These are phyloP conservation scores for Diaporthe citriasiana DNA, from an alignment of 2,329 filamentous ascomycete genomes.

Conservation along the genomic window DNA sequence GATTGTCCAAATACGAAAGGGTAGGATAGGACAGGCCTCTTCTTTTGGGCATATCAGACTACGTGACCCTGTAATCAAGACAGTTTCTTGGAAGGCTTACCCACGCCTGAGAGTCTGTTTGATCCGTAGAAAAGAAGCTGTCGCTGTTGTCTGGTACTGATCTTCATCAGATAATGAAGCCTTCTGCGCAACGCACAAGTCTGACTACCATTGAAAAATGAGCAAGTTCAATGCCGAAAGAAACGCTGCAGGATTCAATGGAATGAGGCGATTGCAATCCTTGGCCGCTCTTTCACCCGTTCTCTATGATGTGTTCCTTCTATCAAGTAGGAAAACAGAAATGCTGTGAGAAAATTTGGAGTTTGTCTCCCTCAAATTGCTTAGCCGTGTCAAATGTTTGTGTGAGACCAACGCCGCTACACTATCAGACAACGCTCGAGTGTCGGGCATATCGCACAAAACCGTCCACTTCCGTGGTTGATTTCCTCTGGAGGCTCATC, in stretches of 20 bases:
- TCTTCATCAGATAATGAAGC: background rate
- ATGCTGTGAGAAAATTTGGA: background rate
- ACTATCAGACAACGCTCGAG: background rate
- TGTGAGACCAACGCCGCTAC: background rate
- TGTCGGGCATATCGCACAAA: background rate
- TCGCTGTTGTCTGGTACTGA: background rate
- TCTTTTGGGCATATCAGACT: background rate
- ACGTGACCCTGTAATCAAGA: background rate
- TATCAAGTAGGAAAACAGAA: background rate
- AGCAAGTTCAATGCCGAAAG: too few relatives aligned
- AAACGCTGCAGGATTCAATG: background rate
- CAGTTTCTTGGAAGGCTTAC: background rate
- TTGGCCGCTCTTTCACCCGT: background rate
- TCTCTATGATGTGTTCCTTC: background rate
- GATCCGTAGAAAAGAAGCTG: background rate
- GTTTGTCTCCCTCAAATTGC: background rate
- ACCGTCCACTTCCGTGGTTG: background rate
- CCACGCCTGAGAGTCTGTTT: background rate
- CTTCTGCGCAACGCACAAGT: background rate
- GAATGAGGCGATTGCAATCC: background rate
- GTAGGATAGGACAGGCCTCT: background rate
- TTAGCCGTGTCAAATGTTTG: background rate
- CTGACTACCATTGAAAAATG: background rate
- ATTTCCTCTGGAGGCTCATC: background rate
- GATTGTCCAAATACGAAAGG: background rate